These are phyloP conservation scores for Cadophora sp. DNA, from an alignment of 2,329 filamentous ascomycete species.

Conservation along the genomic window DNA sequence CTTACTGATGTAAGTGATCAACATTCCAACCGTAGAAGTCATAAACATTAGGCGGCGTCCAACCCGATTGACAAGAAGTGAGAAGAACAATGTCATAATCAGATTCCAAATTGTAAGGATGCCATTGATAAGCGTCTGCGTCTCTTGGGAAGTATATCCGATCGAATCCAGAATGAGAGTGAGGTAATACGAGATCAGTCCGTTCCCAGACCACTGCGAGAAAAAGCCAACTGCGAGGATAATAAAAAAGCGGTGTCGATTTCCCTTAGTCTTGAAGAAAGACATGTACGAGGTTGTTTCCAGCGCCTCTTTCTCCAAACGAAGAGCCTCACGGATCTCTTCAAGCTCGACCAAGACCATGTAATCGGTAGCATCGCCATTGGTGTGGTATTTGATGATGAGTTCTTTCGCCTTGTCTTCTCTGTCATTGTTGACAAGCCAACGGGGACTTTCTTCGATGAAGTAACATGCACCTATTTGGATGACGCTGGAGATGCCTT, in stretches of 20 bases:
- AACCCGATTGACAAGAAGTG: constrained; percentile 35
- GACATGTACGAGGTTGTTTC: constrained; percentile 43
- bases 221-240: constrained; percentile 32
- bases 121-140: constrained; percentile 37
- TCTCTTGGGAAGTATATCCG: constrained; percentile 32
- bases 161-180: constrained; percentile 36
- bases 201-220: constrained; percentile 37
- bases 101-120: constrained; percentile 36
- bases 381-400: constrained; percentile 61
- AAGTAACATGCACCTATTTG: constrained; percentile 29
- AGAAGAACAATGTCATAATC: constrained; percentile 32
- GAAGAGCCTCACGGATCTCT: constrained; percentile 34
- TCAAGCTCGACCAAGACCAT: constrained; percentile 55
- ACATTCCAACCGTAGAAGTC: constrained; percentile 30
- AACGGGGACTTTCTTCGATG: constrained; percentile 61
- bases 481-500: constrained; percentile 30
- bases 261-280: constrained; percentile 37
- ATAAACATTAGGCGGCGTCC: constrained; percentile 36
- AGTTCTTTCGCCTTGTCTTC: constrained; percentile 58
- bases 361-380: constrained; percentile 55
- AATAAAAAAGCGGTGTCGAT: constrained; percentile 35
- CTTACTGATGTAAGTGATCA: constrained; percentile 34
- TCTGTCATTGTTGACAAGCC: constrained; percentile 62
- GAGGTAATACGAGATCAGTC: constrained; percentile 38
- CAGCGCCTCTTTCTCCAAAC: constrained; percentile 42